phyloP scores from a whole-genome alignment of 2,329 filamentous ascomycete genomes.

The Colletotrichum destructivum region DNA sequence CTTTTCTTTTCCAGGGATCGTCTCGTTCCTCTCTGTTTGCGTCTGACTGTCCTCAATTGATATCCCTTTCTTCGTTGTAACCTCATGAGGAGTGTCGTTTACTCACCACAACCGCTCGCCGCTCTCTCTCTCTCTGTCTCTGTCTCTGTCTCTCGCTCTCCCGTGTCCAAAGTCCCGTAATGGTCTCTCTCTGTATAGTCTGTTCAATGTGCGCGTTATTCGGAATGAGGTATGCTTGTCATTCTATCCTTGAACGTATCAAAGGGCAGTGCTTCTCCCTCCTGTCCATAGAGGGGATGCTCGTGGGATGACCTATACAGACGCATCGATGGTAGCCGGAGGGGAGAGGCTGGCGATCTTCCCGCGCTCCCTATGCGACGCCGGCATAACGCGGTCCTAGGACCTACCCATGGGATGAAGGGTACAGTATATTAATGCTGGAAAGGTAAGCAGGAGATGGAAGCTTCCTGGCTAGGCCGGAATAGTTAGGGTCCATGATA shows the following conservation, averaged over 20 bases:
- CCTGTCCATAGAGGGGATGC: no score
- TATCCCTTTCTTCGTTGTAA: conserved; percentile 31
- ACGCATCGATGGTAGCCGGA: not conserved
- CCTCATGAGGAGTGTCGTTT: conserved; percentile 7
- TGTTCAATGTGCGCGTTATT: not conserved
- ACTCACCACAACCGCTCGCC: not conserved
- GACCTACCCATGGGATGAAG: not conserved
- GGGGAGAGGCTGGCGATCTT: not conserved
- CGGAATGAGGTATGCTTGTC: not conserved
- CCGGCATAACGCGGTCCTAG: not conserved
- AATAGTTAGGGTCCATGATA: not conserved
- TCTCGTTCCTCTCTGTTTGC: not conserved
- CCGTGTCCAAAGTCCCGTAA: not conserved
- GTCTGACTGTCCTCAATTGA: conserved; percentile 15
- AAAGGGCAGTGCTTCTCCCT: no score
- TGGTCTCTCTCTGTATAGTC: not conserved
- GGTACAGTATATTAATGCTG: not conserved
- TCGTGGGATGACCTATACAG: not conserved
- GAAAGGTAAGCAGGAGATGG: no score
- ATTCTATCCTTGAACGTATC: not conserved
- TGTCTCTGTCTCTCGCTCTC: not conserved
- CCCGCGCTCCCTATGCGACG: not conserved
- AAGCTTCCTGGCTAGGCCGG: not conserved
- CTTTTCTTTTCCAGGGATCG: not conserved
- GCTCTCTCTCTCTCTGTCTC: no score